Base-by-base conservation (phyloP, 140 eudicot species). In the Eryngium alpinum region DNA sequence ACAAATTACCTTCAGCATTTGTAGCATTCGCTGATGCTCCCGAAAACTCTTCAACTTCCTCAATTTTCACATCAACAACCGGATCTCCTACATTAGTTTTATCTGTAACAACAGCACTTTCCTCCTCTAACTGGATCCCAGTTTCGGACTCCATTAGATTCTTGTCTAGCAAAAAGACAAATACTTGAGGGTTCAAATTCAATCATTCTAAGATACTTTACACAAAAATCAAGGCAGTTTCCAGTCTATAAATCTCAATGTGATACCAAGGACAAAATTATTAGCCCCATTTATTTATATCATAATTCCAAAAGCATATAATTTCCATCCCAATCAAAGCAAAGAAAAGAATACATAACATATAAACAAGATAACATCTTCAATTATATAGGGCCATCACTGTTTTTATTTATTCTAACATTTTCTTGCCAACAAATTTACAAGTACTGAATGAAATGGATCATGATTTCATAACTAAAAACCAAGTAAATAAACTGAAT, bases 61-160 rank as follows among this genome's bases (percentile, higher is more conserved):
- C 88, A 49, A 81, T 56, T 43, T 83, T 83, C 44, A 72, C 72
- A 81, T 70, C 82, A 70, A 82, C 19, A 82, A 22, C 77, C 38
- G 57, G 46, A 60, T 16, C 86, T 77, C 80, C 84, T 52, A 29
- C 85, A n/a, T 77, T 83, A 15, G 60, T 53, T 82, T 86, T 83
- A 83, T 77, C 85, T 32, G 46, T 38, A 38, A 34, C 28, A 44
- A 85, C 86, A 57, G 53, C 77, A 79, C 80, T 81, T 71, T 84
- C 88, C 66, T 89, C 88, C 80, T 90, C 90, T 28, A 74, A 57
- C 9, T 49, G 79, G 77, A 84, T 83, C 84, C 91, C 94, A 78
- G 82, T 90, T 80, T 81, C 88, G n/a, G 89, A 84, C 80, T 90
- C 98, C 98, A 94, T 94, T 73, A 67, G 71, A 43, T 65, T 34